Evolutionary conservation across 495 filamentous ascomycete species (phyloP).

Genomic region (Saxophila tyrrhenica): DNA sequence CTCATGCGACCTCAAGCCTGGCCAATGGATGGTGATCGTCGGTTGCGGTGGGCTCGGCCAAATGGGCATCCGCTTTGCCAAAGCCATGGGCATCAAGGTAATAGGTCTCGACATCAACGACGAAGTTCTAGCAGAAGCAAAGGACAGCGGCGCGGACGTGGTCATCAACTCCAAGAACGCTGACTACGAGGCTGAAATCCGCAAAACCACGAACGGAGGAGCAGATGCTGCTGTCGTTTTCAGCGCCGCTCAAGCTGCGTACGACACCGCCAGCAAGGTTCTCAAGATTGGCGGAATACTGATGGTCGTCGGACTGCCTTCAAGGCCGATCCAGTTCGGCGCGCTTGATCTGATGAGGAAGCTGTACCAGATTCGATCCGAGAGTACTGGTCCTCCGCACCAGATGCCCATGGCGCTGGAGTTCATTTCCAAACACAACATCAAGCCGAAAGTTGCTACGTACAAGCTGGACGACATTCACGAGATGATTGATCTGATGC

Average conservation of each 20-base stretch:
- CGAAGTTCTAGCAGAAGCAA: conserved; percentile 18
- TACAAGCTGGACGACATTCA: conserved; percentile 27
- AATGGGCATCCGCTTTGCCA: conserved; percentile 22
- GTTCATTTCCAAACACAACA: conserved; percentile 29
- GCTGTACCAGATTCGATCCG: conserved; percentile 19
- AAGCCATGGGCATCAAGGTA: conserved; percentile 23
- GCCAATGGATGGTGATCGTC: conserved; percentile 26
- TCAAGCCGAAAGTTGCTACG: conserved; percentile 27
- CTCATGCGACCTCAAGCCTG: conserved; percentile 21
- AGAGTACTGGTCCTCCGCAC: conserved; percentile 27
- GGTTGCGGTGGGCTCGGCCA: conserved; percentile 13
- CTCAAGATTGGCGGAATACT: conserved; percentile 23
- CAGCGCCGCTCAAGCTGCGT: conserved; percentile 26
- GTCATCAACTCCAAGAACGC: conserved; percentile 27
- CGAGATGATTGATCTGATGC: conserved; percentile 23
- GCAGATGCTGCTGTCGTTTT: conserved; percentile 29
- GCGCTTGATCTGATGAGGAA: conserved; percentile 18
- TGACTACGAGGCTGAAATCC: conserved; percentile 24
- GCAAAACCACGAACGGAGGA: conserved; percentile 25
- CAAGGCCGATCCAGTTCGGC: conserved; percentile 22
- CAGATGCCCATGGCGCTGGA: conserved; percentile 26
- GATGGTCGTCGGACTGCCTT: conserved; percentile 32
- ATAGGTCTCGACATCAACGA: conserved; percentile 23
- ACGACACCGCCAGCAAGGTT: conserved; percentile 10
- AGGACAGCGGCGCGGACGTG: conserved; percentile 15